phyloP scores from a whole-genome alignment of 768 basidiomycete genomes.

The Gymnopilus dilepis region DNA sequence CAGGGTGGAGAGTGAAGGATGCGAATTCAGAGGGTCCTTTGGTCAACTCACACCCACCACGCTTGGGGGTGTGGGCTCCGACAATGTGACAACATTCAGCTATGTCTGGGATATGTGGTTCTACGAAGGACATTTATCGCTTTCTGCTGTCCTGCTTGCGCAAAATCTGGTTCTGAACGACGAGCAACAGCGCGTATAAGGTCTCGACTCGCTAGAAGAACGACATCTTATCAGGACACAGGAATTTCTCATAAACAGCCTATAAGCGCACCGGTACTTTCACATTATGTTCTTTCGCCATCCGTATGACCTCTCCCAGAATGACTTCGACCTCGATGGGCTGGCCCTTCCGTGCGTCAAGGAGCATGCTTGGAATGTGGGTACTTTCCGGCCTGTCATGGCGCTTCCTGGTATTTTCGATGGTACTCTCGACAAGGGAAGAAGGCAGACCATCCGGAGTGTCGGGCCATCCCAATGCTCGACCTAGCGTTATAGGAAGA shows the following conservation, averaged over 20 bases:
- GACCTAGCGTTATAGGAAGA: not conserved
- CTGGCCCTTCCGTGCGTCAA: slow-evolving; percentile 11
- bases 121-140: not conserved
- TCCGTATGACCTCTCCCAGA: slow-evolving; percentile 15
- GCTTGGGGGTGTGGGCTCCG: too few species aligned
- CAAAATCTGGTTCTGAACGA: slow-evolving; percentile 18
- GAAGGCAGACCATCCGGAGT: slow-evolving; percentile 13
- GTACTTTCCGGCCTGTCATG: slow-evolving; percentile 9
- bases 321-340: slow-evolving; percentile 18
- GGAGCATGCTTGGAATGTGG: slow-evolving; percentile 15
- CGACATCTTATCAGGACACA: too few species aligned
- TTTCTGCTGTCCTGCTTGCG: slow-evolving; percentile 12
- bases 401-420: slow-evolving; percentile 7
- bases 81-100: too few species aligned
- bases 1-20: too few species aligned
- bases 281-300: slow-evolving; percentile 15
- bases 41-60: too few species aligned
- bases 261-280: slow-evolving; percentile 8
- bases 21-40: too few species aligned
- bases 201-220: slow-evolving; percentile 15
- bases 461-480: slow-evolving; percentile 18
- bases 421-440: not conserved
- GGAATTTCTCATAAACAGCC: too few species aligned
- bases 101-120: too few species aligned
- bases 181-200: slow-evolving; percentile 12